Percentiles rank a stretch among this genome's conserved stretches.
Conservation (phyloP, 768 basidiomycete species). For the Termitomyces sp. region DNA sequence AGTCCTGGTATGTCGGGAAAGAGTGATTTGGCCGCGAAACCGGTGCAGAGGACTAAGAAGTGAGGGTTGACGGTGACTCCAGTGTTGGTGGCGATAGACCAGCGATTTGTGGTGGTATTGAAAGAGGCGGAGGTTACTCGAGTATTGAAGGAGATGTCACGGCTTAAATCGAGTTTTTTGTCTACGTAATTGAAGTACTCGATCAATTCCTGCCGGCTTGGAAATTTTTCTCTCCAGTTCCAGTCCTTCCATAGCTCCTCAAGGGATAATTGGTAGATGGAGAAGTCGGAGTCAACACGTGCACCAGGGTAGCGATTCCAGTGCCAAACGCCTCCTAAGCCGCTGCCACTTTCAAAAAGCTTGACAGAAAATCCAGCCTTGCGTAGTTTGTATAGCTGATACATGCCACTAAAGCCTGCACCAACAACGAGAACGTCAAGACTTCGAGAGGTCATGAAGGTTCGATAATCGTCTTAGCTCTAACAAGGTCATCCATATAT, state of each 20-base stretch:
- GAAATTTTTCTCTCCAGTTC: conserved; percentile 14
- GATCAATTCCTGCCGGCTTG: conserved; percentile 12
- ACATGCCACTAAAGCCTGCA: conserved; percentile 19
- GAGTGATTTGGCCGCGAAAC: conserved; percentile 18
- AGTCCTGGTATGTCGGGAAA: conserved; percentile 17
- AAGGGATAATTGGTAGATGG: conserved; percentile 18
- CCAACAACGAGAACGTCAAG: conserved; percentile 20
- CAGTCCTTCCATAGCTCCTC: conserved; percentile 22
- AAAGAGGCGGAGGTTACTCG: conserved; percentile 17
- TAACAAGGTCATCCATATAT: too few relatives aligned
- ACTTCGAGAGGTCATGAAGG: not conserved
- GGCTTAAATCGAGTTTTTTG: conserved; percentile 17
- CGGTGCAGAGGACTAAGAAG: conserved; percentile 19
- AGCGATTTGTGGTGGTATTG: conserved; percentile 11
- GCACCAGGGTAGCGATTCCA: conserved; percentile 23
- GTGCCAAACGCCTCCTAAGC: conserved; percentile 21
- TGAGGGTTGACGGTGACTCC: conserved; percentile 13
- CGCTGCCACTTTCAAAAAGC: conserved; percentile 15
- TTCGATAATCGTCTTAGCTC: not conserved
- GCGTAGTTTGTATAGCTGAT: conserved; percentile 14
- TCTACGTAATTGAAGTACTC: conserved; percentile 19
- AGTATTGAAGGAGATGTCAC: conserved; percentile 18
- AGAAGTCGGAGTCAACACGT: conserved; percentile 20
- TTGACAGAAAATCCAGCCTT: conserved; percentile 14
- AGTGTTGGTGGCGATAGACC: conserved; percentile 15